Evolutionary conservation across 108 stramenopile species (phyloP).

Genomic region (Fistulifera solaris): DNA sequence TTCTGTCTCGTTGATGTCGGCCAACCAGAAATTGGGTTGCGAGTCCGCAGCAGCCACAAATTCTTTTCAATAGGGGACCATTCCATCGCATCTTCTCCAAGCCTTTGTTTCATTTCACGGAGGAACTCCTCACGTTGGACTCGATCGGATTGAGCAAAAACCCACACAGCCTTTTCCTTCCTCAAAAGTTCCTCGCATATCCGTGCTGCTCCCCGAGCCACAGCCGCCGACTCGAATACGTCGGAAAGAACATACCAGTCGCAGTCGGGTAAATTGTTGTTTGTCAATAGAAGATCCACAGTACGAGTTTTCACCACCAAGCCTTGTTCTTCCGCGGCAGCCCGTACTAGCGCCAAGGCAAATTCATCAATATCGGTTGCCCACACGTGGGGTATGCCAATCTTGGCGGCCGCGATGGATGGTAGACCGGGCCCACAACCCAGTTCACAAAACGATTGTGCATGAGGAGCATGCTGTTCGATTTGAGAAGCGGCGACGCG

Average conservation of each 20-base stretch:
- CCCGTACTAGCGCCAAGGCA: slow-evolving; percentile 31
- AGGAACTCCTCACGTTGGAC: slow-evolving; percentile 56
- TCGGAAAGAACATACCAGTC: slow-evolving; percentile 67
- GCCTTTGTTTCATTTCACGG: background rate
- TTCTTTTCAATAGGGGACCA: background rate
- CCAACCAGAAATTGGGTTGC: too few relatives aligned
- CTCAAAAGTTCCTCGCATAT: slow-evolving; percentile 7
- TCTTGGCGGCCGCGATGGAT: slow-evolving; percentile 38
- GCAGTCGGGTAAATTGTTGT: slow-evolving; percentile 27
- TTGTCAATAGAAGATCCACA: too few relatives aligned
- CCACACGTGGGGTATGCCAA: slow-evolving; percentile 25
- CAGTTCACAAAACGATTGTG: slow-evolving; percentile 35
- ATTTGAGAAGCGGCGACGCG: slow-evolving; percentile 39
- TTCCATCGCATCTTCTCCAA: background rate
- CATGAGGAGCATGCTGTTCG: slow-evolving; percentile 8
- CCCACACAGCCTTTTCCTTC: slow-evolving; percentile 34
- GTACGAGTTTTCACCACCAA: too few relatives aligned
- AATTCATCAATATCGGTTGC: slow-evolving; percentile 60
- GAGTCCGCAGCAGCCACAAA: background rate
- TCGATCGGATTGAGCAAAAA: slow-evolving; percentile 73
- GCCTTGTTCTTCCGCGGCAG: slow-evolving; percentile 51
- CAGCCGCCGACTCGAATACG: slow-evolving; percentile 58
- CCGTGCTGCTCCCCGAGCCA: slow-evolving; percentile 55
- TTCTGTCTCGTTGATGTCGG: too few relatives aligned
- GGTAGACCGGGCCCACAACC: slow-evolving; percentile 75